phyloP scores from a whole-genome alignment of 306 rosid genomes.

The Acmispon strigosus region DNA sequence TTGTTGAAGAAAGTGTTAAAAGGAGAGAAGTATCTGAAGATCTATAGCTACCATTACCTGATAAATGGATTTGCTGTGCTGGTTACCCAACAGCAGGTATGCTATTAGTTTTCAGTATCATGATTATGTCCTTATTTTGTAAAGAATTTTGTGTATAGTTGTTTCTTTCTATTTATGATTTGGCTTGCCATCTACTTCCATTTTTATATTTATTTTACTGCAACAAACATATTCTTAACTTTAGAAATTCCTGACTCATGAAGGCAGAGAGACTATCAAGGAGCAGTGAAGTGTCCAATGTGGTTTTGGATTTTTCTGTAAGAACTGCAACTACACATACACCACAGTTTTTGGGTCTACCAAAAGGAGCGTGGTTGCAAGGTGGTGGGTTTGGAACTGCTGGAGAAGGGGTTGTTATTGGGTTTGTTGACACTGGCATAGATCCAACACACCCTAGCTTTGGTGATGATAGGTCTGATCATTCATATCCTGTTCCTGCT shows the following conservation, averaged over 20 bases:
- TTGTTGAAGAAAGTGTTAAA: slow-evolving; percentile 68
- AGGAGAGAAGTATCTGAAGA: slow-evolving; percentile 90
- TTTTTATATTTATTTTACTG: neutral
- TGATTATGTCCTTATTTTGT: neutral
- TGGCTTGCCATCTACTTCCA: neutral
- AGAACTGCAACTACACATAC: slow-evolving; percentile 96
- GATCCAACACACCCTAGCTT: slow-evolving; percentile 93
- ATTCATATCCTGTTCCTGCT: slow-evolving; percentile 70
- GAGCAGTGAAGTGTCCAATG: slow-evolving; percentile 81
- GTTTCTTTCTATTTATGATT: neutral
- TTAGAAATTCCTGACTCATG: slow-evolving; percentile 23
- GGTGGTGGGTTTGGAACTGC: slow-evolving; percentile 83
- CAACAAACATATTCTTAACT: neutral
- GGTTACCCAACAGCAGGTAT: slow-evolving; percentile 82
- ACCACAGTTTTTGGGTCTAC: slow-evolving; percentile 92
- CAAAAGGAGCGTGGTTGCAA: slow-evolving; percentile 81
- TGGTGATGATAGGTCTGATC: slow-evolving; percentile 39
- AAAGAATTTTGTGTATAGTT: neutral
- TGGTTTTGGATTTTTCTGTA: slow-evolving; percentile 82
- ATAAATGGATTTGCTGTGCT: slow-evolving; percentile 90
- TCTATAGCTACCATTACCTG: slow-evolving; percentile 93
- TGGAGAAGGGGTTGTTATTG: slow-evolving; percentile 89
- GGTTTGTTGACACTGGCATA: slow-evolving; percentile 88
- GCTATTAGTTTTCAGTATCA: neutral
- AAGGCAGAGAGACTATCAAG: slow-evolving; percentile 76